Percentiles rank a stretch among this genome's conserved stretches.
Conservation (phyloP, 1,284 basidiomycete species). For the Apiotrichum laibachii region DNA sequence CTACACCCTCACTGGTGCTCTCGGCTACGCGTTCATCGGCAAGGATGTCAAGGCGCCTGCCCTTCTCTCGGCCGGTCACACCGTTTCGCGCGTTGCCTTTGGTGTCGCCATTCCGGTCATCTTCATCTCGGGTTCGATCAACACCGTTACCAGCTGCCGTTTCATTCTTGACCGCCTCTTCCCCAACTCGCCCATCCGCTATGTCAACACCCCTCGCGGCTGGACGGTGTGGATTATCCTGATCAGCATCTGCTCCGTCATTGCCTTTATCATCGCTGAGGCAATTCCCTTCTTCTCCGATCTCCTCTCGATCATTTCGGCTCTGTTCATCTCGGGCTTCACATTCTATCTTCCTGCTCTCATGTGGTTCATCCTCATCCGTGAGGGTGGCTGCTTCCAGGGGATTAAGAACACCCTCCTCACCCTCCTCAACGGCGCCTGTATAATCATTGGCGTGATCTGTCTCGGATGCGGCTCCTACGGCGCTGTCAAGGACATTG, state of each 20-base stretch:
- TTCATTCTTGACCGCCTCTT: conserved; percentile 17
- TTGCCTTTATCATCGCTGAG: conserved; percentile 19
- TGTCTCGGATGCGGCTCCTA: conserved; percentile 15
- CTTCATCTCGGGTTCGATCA: conserved; percentile 23
- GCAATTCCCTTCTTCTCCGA: conserved; percentile 42
- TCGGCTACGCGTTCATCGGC: conserved; percentile 21
- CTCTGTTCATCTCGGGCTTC: conserved; percentile 22
- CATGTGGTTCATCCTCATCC: conserved; percentile 23
- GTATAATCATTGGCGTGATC: conserved; percentile 17
- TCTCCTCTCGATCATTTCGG: conserved; percentile 36
- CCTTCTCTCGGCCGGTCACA: conserved; percentile 15
- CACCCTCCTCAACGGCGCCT: conserved; percentile 10
- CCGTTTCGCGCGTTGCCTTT: conserved; percentile 16
- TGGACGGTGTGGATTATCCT: conserved; percentile 55
- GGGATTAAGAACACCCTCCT: conserved; percentile 13
- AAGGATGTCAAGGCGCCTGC: conserved; percentile 11
- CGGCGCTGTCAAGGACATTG: conserved; percentile 12
- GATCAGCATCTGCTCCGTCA: conserved; percentile 6
- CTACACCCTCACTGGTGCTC: conserved; percentile 36
- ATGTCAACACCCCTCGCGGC: conserved; percentile 40
- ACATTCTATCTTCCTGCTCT: conserved; percentile 18
- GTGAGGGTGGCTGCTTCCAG: conserved; percentile 17
- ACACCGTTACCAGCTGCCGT: conserved; percentile 12
- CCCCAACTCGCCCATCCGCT: conserved; percentile 24
- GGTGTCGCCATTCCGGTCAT: conserved; percentile 21